Conservation (phyloP, 2,329 filamentous ascomycete species). For the Pseudogymnoascus sp. region DNA sequence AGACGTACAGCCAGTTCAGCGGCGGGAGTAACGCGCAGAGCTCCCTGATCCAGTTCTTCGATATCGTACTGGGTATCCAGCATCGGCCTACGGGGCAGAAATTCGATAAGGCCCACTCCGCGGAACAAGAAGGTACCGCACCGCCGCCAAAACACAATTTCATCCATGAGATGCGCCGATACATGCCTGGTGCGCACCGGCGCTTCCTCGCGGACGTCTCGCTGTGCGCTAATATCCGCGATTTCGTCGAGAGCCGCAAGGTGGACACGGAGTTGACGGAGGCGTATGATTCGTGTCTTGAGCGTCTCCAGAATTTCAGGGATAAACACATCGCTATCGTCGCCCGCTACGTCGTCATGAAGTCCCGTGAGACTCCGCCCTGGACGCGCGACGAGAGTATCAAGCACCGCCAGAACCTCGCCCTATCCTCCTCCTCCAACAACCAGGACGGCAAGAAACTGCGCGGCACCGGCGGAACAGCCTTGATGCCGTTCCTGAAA, state of each 20-base stretch:
- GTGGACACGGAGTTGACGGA: conserved; percentile 59
- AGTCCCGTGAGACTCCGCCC: conserved; percentile 65
- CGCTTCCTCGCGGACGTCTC: conserved; percentile 78
- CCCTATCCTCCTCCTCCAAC: conserved; percentile 44
- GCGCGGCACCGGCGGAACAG: conserved; percentile 86
- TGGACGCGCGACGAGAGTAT: conserved; percentile 43
- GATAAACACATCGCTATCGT: conserved; percentile 97
- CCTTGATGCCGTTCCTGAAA: conserved; percentile 90
- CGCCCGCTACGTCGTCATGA: conserved; percentile 87
- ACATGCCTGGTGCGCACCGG: conserved; percentile 92
- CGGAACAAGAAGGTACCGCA: conserved; percentile 36
- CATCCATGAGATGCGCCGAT: conserved; percentile 90
- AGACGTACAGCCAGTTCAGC: conserved; percentile 71
- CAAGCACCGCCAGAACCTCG: conserved; percentile 50
- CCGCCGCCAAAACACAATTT: conserved; percentile 68
- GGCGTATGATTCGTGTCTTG: conserved; percentile 85
- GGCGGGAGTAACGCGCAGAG: conserved; percentile 96
- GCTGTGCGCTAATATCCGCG: conserved; percentile 74
- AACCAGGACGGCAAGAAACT: conserved; percentile 40
- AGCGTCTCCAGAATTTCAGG: conserved; percentile 50
- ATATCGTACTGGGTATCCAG: conserved; percentile 79
- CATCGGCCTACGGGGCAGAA: conserved; percentile 82
- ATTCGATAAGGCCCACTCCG: conserved; percentile 39
- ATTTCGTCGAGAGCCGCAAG: conserved; percentile 60
- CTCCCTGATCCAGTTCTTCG: conserved; percentile 95